Evolutionary conservation across 805 yeast species (phyloP).

Genomic region (Myxozyma nipponensis): DNA sequence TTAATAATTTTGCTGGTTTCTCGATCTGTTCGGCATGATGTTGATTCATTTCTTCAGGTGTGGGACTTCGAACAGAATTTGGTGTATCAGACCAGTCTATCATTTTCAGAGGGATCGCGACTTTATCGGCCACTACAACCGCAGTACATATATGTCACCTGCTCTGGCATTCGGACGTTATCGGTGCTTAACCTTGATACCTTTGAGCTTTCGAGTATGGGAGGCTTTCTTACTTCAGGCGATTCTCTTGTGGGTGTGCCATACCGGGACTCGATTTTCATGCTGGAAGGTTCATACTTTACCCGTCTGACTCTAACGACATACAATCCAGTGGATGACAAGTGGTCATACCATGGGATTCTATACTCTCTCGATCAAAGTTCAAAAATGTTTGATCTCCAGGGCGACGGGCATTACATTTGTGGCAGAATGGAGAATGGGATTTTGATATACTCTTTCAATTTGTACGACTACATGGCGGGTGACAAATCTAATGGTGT

Average conservation of each 20-base stretch:
- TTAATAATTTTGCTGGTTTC: constrained; percentile 17
- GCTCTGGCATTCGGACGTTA: constrained; percentile 25
- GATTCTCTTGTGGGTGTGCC: constrained; percentile 28
- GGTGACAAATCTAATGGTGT: neutral
- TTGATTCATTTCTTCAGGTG: constrained; percentile 11
- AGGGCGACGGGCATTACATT: constrained; percentile 28
- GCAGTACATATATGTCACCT: constrained; percentile 20
- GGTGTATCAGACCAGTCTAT: constrained; percentile 9
- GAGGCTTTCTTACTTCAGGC: constrained; percentile 26
- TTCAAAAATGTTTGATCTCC: constrained; percentile 26
- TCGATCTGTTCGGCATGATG: constrained; percentile 7
- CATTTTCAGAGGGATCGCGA: constrained; percentile 16
- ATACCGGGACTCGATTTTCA: constrained; percentile 25
- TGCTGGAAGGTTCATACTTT: constrained; percentile 27
- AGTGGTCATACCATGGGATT: constrained; percentile 27
- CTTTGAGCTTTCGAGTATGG: constrained; percentile 7
- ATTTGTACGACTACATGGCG: constrained; percentile 21
- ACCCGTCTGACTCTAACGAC: constrained; percentile 24
- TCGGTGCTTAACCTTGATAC: constrained; percentile 13
- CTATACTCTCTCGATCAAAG: constrained; percentile 25
- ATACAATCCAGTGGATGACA: constrained; percentile 13
- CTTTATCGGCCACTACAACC: constrained; percentile 19
- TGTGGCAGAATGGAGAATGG: constrained; percentile 28
- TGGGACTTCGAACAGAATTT: constrained; percentile 24
- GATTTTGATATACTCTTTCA: constrained; percentile 23